Evolutionary conservation across 2,329 filamentous ascomycete species (phyloP).

Genomic region (Coniochaeta hoffmannii): DNA sequence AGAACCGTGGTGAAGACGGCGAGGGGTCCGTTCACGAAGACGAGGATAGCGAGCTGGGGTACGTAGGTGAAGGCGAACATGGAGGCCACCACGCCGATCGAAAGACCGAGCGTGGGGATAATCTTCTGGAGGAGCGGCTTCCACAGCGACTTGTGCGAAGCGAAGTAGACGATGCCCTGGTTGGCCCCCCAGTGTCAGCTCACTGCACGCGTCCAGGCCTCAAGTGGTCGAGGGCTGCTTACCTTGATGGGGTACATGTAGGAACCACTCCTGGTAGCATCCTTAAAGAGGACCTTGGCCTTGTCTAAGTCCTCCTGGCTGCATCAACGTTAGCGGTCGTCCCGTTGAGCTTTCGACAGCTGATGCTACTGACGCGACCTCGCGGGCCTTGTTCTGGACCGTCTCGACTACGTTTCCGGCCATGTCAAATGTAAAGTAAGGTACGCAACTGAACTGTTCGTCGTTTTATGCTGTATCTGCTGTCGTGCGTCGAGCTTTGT

Average conservation of each 20-base stretch:
- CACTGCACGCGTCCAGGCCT: not conserved
- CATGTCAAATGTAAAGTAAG: constrained; percentile 9
- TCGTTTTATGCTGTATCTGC: not conserved
- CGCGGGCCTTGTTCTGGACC: constrained; percentile 38
- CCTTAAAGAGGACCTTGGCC: constrained; percentile 53
- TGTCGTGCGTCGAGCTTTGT: not conserved
- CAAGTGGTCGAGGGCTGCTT: constrained; percentile 5
- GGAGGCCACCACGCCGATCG: constrained; percentile 60
- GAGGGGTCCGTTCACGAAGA: constrained; percentile 78
- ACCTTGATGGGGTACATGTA: constrained; percentile 82
- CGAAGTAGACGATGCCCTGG: constrained; percentile 53
- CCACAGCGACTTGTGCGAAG: constrained; percentile 49
- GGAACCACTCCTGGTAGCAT: constrained; percentile 67
- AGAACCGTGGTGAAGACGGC: constrained; percentile 67
- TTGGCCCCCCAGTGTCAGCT: not conserved
- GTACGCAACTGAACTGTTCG: not conserved
- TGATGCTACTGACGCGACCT: constrained; percentile 34
- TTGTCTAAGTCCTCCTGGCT: constrained; percentile 66
- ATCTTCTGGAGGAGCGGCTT: constrained; percentile 49
- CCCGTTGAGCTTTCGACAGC: not conserved
- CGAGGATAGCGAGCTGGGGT: constrained; percentile 75
- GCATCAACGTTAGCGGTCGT: not conserved
- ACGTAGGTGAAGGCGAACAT: constrained; percentile 88
- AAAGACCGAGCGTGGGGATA: constrained; percentile 59
- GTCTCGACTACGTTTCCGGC: constrained; percentile 23